These are phyloP conservation scores for Cryptosporidium ryanae DNA, from an alignment of 169 alveolate species.

Conservation along the genomic window DNA sequence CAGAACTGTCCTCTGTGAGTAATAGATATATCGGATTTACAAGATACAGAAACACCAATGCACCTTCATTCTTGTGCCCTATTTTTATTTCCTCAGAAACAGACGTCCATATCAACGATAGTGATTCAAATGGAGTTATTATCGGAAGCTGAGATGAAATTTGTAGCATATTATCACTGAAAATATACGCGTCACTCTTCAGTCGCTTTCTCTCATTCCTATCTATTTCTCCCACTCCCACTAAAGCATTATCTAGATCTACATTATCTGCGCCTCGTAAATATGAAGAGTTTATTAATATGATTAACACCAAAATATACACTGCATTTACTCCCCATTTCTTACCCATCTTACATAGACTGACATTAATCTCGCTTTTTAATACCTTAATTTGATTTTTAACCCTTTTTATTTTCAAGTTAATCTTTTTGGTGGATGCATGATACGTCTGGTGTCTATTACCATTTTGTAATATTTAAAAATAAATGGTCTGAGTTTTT, in stretches of 20 bases:
- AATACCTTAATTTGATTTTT: background rate
- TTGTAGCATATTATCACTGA: constrained; percentile 52
- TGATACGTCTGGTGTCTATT: constrained; percentile 45
- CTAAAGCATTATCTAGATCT: constrained; percentile 13
- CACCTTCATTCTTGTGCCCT: constrained; percentile 40
- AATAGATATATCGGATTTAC: constrained; percentile 36
- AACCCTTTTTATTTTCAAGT: background rate
- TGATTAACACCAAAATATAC: background rate
- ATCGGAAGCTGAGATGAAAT: constrained; percentile 60
- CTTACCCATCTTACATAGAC: constrained; percentile 12
- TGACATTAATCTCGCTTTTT: background rate
- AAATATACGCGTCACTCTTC: constrained; percentile 36
- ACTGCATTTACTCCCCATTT: constrained; percentile 27
- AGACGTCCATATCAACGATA: constrained; percentile 54
- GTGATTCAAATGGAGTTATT: constrained; percentile 44
- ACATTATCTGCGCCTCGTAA: background rate
- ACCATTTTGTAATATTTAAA: too few relatives aligned
- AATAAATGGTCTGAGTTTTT: too few relatives aligned
- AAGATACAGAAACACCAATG: constrained; percentile 32
- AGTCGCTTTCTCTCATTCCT: constrained; percentile 30
- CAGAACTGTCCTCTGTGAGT: constrained; percentile 7
- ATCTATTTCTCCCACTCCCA: constrained; percentile 42
- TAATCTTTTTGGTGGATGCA: constrained; percentile 67
- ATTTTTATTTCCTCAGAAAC: constrained; percentile 22
- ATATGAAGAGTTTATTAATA: background rate